A percentile compares a stretch with the other conserved stretches of the same genome.
Conservation (phyloP, 2,329 filamentous ascomycete genomes). For the Pseudogymnoascus sp. region DNA sequence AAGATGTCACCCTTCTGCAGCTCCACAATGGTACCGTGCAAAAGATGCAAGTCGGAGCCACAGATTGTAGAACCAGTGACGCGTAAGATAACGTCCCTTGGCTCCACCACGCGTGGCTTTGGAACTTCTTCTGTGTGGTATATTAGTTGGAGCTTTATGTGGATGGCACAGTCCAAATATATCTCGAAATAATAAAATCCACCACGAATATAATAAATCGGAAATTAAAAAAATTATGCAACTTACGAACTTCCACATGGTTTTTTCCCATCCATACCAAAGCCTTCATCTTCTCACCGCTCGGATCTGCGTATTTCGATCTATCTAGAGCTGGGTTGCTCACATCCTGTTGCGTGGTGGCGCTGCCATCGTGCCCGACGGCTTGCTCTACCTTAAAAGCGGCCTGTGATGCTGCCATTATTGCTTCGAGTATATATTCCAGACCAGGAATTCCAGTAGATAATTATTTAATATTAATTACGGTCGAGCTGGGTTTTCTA, state of each 20-base stretch:
- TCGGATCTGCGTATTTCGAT: slow-evolving; percentile 39
- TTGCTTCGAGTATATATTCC: neutral
- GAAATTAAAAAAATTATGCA: neutral
- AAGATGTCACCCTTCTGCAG: slow-evolving; percentile 44
- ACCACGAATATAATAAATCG: neutral
- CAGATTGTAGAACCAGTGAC: slow-evolving; percentile 28
- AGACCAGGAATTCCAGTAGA: neutral
- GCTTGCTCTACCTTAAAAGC: slow-evolving; percentile 58
- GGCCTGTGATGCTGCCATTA: slow-evolving; percentile 39
- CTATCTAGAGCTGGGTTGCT: slow-evolving; percentile 50
- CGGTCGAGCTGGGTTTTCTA: neutral
- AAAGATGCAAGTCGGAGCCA: slow-evolving; percentile 27
- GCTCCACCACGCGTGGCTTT: slow-evolving; percentile 23
- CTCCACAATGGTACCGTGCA: slow-evolving; percentile 32
- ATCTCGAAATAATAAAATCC: neutral
- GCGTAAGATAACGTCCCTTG: slow-evolving; percentile 23
- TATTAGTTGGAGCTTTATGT: neutral
- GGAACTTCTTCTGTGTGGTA: slow-evolving; percentile 15
- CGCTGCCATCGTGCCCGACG: slow-evolving; percentile 59
- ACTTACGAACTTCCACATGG: slow-evolving; percentile 55
- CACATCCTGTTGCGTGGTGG: slow-evolving; percentile 60
- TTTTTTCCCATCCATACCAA: slow-evolving; percentile 78
- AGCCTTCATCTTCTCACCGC: slow-evolving; percentile 63
- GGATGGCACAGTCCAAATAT: neutral
- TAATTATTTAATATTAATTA: neutral